A percentile compares a stretch with the other conserved stretches of the same genome.
Conservation (phyloP, 2,329 filamentous ascomycete genomes). For the Curvularia lunata region DNA sequence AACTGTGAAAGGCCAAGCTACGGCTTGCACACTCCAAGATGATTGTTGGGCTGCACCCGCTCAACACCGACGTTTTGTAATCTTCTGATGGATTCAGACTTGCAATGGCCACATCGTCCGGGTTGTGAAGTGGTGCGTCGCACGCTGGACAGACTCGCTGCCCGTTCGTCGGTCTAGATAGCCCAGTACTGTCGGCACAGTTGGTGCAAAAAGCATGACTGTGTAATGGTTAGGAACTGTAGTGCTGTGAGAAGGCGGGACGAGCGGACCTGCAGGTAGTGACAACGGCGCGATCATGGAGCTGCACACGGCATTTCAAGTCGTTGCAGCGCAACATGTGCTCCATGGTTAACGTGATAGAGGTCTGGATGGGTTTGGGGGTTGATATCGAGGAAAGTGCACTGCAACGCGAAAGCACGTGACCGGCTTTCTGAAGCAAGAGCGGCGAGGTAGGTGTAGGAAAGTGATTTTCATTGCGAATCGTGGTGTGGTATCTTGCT, state of each 20-base stretch:
- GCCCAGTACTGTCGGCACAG: conserved; percentile 70
- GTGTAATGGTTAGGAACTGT: conserved; percentile 45
- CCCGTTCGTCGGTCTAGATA: conserved; percentile 63
- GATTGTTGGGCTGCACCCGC: conserved; percentile 77
- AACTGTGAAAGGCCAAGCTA: conserved; percentile 83
- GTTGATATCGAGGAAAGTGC: conserved; percentile 8
- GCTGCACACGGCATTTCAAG: conserved; percentile 73
- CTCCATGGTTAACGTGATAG: conserved; percentile 65
- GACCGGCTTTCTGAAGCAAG: conserved; percentile 19
- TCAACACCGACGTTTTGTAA: conserved; percentile 86
- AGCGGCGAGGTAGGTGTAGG: conserved; percentile 12
- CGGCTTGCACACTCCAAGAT: conserved; percentile 88
- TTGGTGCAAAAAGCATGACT: conserved; percentile 83
- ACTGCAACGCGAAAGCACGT: conserved; percentile 17
- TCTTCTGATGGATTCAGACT: conserved; percentile 82
- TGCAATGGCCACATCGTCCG: conserved; percentile 75
- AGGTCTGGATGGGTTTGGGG: conserved; percentile 1
- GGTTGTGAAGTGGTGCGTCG: conserved; percentile 67
- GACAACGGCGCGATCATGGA: conserved; percentile 76
- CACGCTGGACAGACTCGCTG: conserved; percentile 77
- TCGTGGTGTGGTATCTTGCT: conserved; percentile 34
- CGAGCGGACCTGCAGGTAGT: conserved; percentile 80
- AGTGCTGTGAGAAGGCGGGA: conserved; percentile 8
- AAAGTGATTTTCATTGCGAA: conserved; percentile 9
- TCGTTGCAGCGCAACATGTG: conserved; percentile 78